Conservation (phyloP, 768 basidiomycete genomes). For the Dictyophora rubrovolvata region DNA sequence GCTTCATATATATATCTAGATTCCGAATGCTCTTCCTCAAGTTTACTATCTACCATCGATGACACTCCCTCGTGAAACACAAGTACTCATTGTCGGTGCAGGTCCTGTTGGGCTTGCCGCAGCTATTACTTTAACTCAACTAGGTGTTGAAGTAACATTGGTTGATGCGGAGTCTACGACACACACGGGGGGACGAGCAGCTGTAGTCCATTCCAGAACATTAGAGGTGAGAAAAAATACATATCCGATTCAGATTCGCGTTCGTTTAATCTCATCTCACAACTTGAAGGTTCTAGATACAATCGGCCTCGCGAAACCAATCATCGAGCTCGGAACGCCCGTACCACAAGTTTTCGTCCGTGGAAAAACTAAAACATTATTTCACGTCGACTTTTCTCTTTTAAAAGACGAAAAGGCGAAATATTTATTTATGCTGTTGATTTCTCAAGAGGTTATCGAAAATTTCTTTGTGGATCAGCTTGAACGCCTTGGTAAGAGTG, state of each 20-base stretch:
- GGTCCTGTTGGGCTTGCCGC: slow-evolving; percentile 39
- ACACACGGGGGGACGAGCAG: slow-evolving; percentile 32
- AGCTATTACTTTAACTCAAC: slow-evolving; percentile 34
- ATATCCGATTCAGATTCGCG: neutral
- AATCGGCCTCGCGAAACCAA: slow-evolving; percentile 30
- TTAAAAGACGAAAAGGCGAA: slow-evolving; percentile 30
- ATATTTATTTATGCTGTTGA: slow-evolving; percentile 31
- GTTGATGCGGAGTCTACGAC: slow-evolving; percentile 30
- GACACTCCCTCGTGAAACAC: slow-evolving; percentile 27
- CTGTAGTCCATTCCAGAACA: slow-evolving; percentile 41
- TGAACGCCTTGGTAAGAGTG: slow-evolving; percentile 21
- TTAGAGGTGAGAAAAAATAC: slow-evolving; percentile 31
- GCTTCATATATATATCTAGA: neutral
- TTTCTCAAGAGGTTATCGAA: slow-evolving; percentile 38
- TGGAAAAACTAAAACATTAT: slow-evolving; percentile 11
- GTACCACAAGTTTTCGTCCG: neutral
- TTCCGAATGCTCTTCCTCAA: slow-evolving; percentile 12
- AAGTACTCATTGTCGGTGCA: slow-evolving; percentile 40
- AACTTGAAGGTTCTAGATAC: slow-evolving; percentile 34
- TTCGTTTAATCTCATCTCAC: slow-evolving; percentile 21
- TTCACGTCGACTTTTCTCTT: slow-evolving; percentile 26
- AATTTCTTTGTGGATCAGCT: slow-evolving; percentile 29
- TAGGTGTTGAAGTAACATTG: slow-evolving; percentile 35
- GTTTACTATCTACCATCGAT: slow-evolving; percentile 9
- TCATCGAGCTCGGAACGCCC: slow-evolving; percentile 30